Evolutionary conservation across 768 basidiomycete genomes (phyloP), one percentile per base, ranked within the genome.

Genomic region (Mrakia frigida): DNA sequence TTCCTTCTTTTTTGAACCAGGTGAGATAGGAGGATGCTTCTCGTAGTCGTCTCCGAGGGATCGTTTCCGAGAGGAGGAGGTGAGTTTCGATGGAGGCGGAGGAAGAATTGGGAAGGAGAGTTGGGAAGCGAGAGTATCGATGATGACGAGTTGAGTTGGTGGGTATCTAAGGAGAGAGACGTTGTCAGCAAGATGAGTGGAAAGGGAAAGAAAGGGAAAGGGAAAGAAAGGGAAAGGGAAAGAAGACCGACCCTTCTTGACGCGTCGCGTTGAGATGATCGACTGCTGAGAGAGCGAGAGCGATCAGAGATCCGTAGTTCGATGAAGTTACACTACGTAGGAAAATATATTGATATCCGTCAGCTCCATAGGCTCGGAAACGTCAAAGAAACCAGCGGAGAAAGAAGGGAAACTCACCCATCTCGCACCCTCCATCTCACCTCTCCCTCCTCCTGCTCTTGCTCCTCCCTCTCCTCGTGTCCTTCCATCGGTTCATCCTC

Each of bases 221-320:
- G n/a, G 65, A 5, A 18, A 39, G 37, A n/a, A 6, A 14, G 61
- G 61, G 28, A 18, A 68, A 23, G 31, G 21, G 37, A 2, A 37
- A 39, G 16, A 41, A 6, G 25, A 68, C 65, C 25, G 6, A 68
- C 65, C 37, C 65, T 23, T 37, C 37, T n/a, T 23, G 65, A 25
- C 65, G 65, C 35, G 65, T 68, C 25, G 65, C 33, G 65, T 68
- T 68, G 21, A 68, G 65, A 7, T 41, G 35, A 39, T 68, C 65
- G 37, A 68, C 65, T 37, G 65, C 65, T 21, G 65, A 68, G 35
- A 68, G 65, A 6, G 65, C 65, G 0, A 68, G 37, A 23, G 65
- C 65, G 37, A 68, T 6, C 1, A 68, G 65, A n/a, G 37, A 39
- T 39, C 65, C 65, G 37, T 68, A 68, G 37, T 68, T 68, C 14